Evolutionary conservation across 768 basidiomycete species (phyloP), one percentile per base, ranked within the genome.

Genomic region (Gloeopeniophorella convolvens): DNA sequence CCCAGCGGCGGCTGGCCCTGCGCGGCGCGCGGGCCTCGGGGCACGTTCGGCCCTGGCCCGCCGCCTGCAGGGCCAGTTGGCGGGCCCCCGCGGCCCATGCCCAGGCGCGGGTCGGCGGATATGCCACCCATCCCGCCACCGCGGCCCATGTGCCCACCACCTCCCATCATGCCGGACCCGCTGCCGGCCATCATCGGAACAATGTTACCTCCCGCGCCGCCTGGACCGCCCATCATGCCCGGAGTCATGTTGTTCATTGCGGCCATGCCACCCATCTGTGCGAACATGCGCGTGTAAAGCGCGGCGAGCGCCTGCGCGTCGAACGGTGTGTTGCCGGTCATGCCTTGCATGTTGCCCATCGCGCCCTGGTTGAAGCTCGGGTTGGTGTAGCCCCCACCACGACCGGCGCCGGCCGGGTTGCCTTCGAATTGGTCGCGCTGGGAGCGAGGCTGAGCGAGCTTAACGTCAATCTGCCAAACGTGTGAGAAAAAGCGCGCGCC

Each of bases 261-360:
- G 57, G 77, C 64, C 67, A 68, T 67, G 36, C 62, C 64, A 6
- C 66, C 67, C 21, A 83, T 75, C 75, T 85, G 82, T 6, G 53
- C 42, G 72, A 88, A 84, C 93, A 97, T 95, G 60, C 89, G 85
- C 37, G 91, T 90, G 68, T 95, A 97, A 49, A 96, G 80, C 55
- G 86, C 80, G 0, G 91, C 89, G 63, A 98, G 83, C 2, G 89
- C 89, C 58, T 91, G 88, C 0, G 94, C 89, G 60, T 95, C 93
- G 62, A 97, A 94, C 0, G 84, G 77, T 2, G 80, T 74, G 39
- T 31, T 52, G 43, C 54, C 51, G 15, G 45, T 30, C 53, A 50
- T 51, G 40, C 33, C 26, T 32, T 49, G 10, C 60, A 55, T 43
- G 45, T 48, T 35, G 23, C 42, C 6, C 56, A 58, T 60, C 41